phyloP scores from a whole-genome alignment of 2,329 filamentous ascomycete species.

The Penicillium sp. region DNA sequence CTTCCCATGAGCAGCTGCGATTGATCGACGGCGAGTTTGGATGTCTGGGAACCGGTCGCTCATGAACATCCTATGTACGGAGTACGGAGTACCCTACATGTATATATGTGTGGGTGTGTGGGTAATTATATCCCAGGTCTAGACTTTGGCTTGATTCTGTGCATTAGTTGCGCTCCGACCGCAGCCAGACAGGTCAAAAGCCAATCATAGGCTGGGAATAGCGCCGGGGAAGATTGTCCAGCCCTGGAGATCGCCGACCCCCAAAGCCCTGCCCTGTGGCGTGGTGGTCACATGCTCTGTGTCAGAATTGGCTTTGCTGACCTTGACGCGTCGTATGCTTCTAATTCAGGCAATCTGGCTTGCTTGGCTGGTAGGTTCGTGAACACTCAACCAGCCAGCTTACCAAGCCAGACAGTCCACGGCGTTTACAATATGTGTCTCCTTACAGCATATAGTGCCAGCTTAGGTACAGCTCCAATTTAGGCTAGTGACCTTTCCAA shows the following conservation, averaged over 20 bases:
- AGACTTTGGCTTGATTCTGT: constrained; percentile 10
- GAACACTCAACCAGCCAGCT: neutral
- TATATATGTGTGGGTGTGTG: neutral
- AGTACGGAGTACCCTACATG: too few species aligned
- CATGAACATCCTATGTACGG: too few species aligned
- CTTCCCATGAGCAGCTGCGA: neutral
- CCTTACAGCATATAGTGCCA: too few species aligned
- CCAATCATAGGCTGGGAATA: neutral
- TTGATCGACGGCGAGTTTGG: neutral
- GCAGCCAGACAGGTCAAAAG: neutral
- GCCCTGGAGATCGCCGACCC: neutral
- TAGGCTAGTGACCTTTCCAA: too few species aligned
- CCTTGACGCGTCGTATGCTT: neutral
- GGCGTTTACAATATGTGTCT: too few species aligned
- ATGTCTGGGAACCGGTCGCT: too few species aligned
- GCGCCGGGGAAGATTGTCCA: neutral
- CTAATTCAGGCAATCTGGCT: neutral
- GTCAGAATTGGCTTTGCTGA: neutral
- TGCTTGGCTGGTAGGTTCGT: neutral
- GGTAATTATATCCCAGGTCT: constrained; percentile 19
- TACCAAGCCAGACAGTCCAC: neutral
- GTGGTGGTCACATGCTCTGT: neutral
- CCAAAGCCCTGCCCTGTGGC: neutral
- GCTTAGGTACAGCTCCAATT: too few species aligned
- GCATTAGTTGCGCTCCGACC: constrained; percentile 10